These are phyloP conservation scores for Penicillium sclerotigenum DNA, from an alignment of 2,329 filamentous ascomycete species.

Conservation along the genomic window DNA sequence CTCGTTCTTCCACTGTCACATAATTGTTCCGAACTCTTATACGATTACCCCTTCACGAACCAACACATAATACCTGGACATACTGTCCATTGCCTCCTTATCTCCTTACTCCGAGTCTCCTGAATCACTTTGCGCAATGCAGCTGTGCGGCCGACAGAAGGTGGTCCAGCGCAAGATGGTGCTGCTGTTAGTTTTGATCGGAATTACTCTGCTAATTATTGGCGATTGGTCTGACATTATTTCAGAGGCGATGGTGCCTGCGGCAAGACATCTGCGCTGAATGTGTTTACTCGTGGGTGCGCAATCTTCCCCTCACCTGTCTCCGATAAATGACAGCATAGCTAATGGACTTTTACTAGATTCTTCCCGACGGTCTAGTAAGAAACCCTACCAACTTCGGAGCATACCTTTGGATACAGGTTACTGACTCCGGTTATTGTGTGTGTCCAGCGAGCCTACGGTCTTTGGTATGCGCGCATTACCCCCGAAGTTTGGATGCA, in stretches of 20 bases:
- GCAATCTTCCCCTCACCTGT: slow-evolving; percentile 27
- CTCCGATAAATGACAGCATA: neutral
- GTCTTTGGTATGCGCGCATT: slow-evolving; percentile 64
- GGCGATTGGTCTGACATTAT: slow-evolving; percentile 19
- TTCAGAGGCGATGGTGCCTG: slow-evolving; percentile 87
- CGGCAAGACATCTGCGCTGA: slow-evolving; percentile 93
- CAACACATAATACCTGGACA: neutral
- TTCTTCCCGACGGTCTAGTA: slow-evolving; percentile 97
- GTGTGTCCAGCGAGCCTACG: slow-evolving; percentile 69
- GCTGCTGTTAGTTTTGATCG: slow-evolving; percentile 60
- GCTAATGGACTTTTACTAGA: slow-evolving; percentile 46
- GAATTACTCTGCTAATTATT: neutral
- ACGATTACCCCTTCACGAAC: slow-evolving; percentile 7
- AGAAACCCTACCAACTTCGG: slow-evolving; percentile 27
- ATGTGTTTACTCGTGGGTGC: slow-evolving; percentile 97
- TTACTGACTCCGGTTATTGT: slow-evolving; percentile 22
- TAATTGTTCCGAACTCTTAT: neutral
- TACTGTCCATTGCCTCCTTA: neutral
- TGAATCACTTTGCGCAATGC: slow-evolving; percentile 39
- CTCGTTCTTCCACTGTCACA: slow-evolving; percentile 42
- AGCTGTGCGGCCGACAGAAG: slow-evolving; percentile 69
- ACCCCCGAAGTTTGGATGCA: neutral
- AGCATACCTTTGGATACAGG: neutral
- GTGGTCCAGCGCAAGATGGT: slow-evolving; percentile 96
- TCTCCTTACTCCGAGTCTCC: neutral